Evolutionary conservation across 345 rosid genomes (phyloP), one percentile per base, ranked within the genome.

Genomic region (Clarkia xantiana): DNA sequence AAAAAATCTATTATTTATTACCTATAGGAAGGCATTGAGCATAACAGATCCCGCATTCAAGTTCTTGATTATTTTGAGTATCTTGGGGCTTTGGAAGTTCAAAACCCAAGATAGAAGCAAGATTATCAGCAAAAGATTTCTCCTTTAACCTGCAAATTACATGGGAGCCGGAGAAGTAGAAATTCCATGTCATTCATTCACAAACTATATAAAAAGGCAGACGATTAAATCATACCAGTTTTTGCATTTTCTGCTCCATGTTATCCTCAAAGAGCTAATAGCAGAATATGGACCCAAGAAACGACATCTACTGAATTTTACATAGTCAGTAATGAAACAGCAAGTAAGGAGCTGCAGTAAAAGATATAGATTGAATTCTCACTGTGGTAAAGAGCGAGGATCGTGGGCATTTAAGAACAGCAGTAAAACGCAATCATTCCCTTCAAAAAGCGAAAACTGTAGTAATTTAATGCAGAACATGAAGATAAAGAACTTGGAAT

Each of bases 1-100:
- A n/a, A 14, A 34, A 34, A 43, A n/a, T 42, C 10, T 40, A 53
- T 29, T 42, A 47, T 18, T 18, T 44, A 51, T 48, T 68, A 81
- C 94, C 88, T 9, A 67, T 55, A n/a, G 91, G 91, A 61, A 88
- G 88, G 70, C 56, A 69, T 45, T 72, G 82, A 2, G 81, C 72
- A 68, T 81, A 84, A 65, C 91, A 88, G 49, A 88, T 83, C 47
- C 97, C 97, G 51, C 94, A 84, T 59, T 84, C 91, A 63, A 61
- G 45, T 62, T 74, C 76, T 23, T 66, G 63, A 54, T 69, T 75
- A 45, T 61, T 66, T 49, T 64, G 54, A 56, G 54, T 56, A 45
- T 58, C 58, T 14, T 43, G 68, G 19, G 67, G 67, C 56, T 51
- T 72, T 17, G 86, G 88, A 53, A 81, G 69, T 64, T 70, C 71